Evolutionary conservation across 768 basidiomycete genomes (phyloP), one percentile per base, ranked within the genome.

Genomic region (Boletus edulis): DNA sequence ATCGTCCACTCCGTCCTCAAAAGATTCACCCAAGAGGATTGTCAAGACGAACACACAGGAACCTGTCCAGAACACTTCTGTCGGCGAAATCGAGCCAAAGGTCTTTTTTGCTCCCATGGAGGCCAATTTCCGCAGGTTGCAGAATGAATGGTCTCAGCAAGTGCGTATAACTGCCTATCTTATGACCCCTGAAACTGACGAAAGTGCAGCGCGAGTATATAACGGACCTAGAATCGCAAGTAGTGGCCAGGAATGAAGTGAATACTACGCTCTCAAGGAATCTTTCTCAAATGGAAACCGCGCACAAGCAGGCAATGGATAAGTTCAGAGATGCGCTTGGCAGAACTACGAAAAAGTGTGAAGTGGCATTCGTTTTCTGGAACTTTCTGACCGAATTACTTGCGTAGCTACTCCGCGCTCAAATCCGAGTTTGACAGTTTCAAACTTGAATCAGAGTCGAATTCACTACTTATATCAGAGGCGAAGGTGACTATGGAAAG

Each of bases 361-460:
- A 15, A 27, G 20, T 47, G 12, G 18, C 22, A 11, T 2, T 22
- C 27, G 9, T 49, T 51, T 44, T 42, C 22, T 29, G 6, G 20
- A 34, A 7, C 14, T 13, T 18, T 49, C 54, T 59, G 37, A 56
- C 46, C 18, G 13, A 49, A 44, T 43, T 44, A 17, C 40, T 18
- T 41, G 2, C 6, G 18, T 49, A 76, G 75, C 47, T 68, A 64
- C 51, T 48, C 64, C 15, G 57, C 52, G 35, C 66, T 76, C 14
- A 71, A 70, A 51, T 68, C 54, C 24, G 60, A 61, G 18, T 49
- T 74, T 24, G 68, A 69, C 37, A 49, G 59, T 13, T 56, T 76
- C 9, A 70, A 66, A 43, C 48, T 48, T 18, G 60, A 60, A 10
- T 62, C 63, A 22, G 53, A 66, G 18, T 61, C 63, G 5, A 68